Evolutionary conservation across 1,284 basidiomycete genomes (phyloP).

Genomic region (Fereydounia khargensis): DNA sequence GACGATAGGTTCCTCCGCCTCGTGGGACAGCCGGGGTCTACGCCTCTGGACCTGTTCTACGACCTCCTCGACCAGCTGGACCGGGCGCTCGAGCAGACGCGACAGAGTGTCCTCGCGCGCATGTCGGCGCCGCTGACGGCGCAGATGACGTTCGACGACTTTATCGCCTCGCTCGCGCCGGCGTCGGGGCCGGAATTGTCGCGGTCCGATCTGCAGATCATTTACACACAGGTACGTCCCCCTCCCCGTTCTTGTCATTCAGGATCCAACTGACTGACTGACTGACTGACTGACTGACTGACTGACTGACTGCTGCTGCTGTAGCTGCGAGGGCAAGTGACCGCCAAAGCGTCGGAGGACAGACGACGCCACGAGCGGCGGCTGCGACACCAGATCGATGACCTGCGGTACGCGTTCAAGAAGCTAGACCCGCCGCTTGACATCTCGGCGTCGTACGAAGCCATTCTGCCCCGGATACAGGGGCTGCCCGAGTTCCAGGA

Average conservation of each 20-base stretch:
- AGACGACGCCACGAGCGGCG: slow-evolving; percentile 80
- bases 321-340: too few species aligned
- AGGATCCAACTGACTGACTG: too few species aligned
- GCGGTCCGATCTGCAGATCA: too few species aligned
- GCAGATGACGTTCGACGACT: slow-evolving; percentile 60
- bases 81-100: slow-evolving; percentile 74
- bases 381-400: slow-evolving; percentile 84
- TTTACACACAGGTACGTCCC: too few species aligned
- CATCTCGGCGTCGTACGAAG: slow-evolving; percentile 22
- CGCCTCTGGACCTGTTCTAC: slow-evolving; percentile 93
- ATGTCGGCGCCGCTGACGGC: too few species aligned
- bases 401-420: slow-evolving; percentile 90
- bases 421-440: slow-evolving; percentile 71
- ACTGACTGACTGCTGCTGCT: too few species aligned
- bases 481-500: slow-evolving; percentile 22
- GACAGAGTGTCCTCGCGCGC: too few species aligned
- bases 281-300: too few species aligned
- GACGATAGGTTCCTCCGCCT: slow-evolving; percentile 80
- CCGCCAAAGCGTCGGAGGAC: slow-evolving; percentile 64
- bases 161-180: slow-evolving; percentile 60
- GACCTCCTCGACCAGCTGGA: slow-evolving; percentile 84
- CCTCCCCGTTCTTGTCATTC: too few species aligned
- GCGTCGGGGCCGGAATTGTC: too few species aligned
- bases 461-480: slow-evolving; percentile 8
- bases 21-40: slow-evolving; percentile 86